phyloP scores from a whole-genome alignment of 768 basidiomycete genomes.

The Mycena galericulata region DNA sequence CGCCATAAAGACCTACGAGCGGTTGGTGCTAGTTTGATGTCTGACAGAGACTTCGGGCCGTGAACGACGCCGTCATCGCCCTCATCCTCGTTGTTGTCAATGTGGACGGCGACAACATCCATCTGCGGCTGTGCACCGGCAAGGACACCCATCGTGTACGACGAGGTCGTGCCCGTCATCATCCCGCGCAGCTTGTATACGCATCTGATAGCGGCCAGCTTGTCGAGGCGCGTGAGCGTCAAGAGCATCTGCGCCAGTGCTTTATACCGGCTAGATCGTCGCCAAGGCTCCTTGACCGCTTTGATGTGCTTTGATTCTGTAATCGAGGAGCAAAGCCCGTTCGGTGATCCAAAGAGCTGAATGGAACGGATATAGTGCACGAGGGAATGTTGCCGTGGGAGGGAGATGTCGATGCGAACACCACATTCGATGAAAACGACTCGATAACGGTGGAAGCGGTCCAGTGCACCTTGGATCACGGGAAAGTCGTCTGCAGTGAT shows the following conservation, averaged over 20 bases:
- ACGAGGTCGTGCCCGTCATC: background rate
- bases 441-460: background rate
- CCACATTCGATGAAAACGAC: background rate
- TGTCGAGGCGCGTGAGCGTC: background rate
- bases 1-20: background rate
- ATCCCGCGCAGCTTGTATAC: background rate
- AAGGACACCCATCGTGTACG: background rate
- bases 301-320: background rate
- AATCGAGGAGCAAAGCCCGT: background rate
- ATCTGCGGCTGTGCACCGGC: background rate
- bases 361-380: background rate
- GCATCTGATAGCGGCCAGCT: background rate
- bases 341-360: background rate
- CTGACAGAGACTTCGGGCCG: background rate
- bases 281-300: background rate
- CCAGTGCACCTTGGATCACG: background rate
- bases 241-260: background rate
- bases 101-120: no score
- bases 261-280: background rate
- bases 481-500: background rate
- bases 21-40: background rate
- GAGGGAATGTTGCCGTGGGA: background rate
- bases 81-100: background rate
- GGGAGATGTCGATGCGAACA: background rate
- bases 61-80: background rate